A percentile compares a stretch with the other conserved stretches of the same genome.
Conservation (phyloP, 1,284 basidiomycete genomes). For the Exobasidium cylindrosporum region DNA sequence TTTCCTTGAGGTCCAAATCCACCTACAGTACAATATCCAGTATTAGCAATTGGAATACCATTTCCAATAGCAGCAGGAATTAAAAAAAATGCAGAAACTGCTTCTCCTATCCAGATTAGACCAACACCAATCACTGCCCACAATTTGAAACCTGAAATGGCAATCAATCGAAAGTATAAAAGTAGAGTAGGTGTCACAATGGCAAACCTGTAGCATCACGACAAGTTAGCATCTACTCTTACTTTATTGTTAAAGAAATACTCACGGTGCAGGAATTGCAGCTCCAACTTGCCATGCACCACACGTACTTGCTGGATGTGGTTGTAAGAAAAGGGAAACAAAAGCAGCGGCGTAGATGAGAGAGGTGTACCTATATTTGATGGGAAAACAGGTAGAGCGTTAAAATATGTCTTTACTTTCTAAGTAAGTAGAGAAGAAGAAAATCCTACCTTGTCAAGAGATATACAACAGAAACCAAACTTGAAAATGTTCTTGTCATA, state of each 20-base stretch:
- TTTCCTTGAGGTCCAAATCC: not conserved
- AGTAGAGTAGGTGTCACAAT: not conserved
- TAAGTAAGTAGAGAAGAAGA: too few species aligned
- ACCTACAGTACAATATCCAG: not conserved
- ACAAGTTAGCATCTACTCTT: too few species aligned
- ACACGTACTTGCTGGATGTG: not conserved
- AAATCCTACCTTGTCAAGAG: not conserved
- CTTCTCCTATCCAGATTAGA: not conserved
- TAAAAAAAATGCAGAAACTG: not conserved
- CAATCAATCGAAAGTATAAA: not conserved
- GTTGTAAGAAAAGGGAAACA: not conserved
- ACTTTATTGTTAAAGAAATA: too few species aligned
- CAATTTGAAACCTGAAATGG: not conserved
- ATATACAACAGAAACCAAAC: not conserved
- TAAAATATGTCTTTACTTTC: too few species aligned
- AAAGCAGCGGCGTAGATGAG: not conserved
- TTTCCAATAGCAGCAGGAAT: not conserved
- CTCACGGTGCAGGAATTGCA: not conserved
- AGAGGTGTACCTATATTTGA: not conserved
- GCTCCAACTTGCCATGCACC: not conserved
- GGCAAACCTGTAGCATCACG: not conserved
- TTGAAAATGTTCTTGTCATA: not conserved
- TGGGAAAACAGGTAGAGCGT: too few species aligned
- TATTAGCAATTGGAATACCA: not conserved
- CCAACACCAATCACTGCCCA: not conserved